Evolutionary conservation across 2,329 filamentous ascomycete species (phyloP).

Genomic region (Diaporthe vexans): DNA sequence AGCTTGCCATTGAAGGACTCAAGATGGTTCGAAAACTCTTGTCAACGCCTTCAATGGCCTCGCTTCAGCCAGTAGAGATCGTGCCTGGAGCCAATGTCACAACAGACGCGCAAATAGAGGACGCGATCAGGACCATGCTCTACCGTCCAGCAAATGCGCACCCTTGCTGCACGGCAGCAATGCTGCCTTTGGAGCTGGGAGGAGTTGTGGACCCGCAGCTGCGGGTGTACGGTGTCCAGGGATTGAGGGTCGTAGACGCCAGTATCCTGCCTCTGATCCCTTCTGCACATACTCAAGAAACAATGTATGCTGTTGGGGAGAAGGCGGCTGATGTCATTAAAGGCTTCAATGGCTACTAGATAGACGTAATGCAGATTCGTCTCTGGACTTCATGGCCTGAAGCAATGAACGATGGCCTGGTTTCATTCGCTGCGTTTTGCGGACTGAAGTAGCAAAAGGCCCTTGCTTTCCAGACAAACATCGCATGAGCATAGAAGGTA

Average conservation of each 20-base stretch:
- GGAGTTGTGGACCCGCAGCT: constrained; percentile 55
- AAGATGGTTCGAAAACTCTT: constrained; percentile 53
- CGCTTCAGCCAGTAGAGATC: constrained; percentile 51
- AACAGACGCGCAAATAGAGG: constrained; percentile 51
- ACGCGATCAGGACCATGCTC: constrained; percentile 40
- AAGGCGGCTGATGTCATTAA: constrained; percentile 37
- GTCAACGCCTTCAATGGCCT: constrained; percentile 52
- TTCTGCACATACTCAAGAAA: constrained; percentile 36
- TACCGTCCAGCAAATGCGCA: constrained; percentile 51
- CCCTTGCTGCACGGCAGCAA: constrained; percentile 56
- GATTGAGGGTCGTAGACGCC: constrained; percentile 35
- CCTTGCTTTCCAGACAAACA: neutral
- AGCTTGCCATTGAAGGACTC: constrained; percentile 54
- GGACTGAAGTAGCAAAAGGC: neutral
- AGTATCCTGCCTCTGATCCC: constrained; percentile 37
- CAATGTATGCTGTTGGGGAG: constrained; percentile 38
- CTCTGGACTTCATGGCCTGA: neutral
- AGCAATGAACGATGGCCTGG: neutral
- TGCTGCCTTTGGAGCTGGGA: constrained; percentile 56
- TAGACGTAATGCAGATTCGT: neutral
- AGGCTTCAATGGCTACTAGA: neutral
- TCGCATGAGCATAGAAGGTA: neutral
- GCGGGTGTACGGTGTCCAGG: constrained; percentile 35
- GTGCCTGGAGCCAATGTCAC: constrained; percentile 50
- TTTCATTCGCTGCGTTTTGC: neutral